Evolutionary conservation across 148 eudicot species (phyloP).

Genomic region (Diospyros lotus): DNA sequence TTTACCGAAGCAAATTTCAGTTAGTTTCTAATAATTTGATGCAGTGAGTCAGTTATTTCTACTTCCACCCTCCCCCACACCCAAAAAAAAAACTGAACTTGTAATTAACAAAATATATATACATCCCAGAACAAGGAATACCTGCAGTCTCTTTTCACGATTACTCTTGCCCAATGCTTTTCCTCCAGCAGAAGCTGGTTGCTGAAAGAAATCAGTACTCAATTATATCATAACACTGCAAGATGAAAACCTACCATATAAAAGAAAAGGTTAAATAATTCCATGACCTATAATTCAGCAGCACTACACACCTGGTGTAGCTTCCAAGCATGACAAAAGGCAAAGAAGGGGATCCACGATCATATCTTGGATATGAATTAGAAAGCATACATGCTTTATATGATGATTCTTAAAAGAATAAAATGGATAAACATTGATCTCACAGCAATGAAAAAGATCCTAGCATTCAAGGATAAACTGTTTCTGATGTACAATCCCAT

Average conservation of each 20-base stretch:
- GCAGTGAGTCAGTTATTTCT: background rate
- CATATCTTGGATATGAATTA: background rate
- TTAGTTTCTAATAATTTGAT: background rate
- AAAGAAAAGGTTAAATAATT: background rate
- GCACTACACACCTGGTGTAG: background rate
- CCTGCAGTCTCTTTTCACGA: conserved; percentile 33
- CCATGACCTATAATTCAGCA: background rate
- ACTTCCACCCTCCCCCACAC: background rate
- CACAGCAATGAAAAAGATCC: background rate
- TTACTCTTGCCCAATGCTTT: conserved; percentile 24
- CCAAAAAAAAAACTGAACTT: too few relatives aligned
- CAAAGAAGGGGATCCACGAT: background rate
- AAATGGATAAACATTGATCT: background rate
- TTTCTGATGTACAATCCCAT: background rate
- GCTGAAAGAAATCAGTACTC: conserved; percentile 26
- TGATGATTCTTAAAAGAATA: background rate
- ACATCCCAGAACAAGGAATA: conserved; percentile 1
- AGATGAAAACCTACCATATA: background rate
- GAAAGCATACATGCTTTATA: background rate
- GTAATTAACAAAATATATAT: background rate
- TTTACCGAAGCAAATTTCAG: background rate
- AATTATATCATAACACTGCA: background rate
- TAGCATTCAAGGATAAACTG: background rate
- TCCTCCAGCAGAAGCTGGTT: conserved; percentile 35
- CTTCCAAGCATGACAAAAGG: background rate